phyloP scores from a whole-genome alignment of 225 moss, liverwort and hornwort genomes.

The Bryum argenteum region DNA sequence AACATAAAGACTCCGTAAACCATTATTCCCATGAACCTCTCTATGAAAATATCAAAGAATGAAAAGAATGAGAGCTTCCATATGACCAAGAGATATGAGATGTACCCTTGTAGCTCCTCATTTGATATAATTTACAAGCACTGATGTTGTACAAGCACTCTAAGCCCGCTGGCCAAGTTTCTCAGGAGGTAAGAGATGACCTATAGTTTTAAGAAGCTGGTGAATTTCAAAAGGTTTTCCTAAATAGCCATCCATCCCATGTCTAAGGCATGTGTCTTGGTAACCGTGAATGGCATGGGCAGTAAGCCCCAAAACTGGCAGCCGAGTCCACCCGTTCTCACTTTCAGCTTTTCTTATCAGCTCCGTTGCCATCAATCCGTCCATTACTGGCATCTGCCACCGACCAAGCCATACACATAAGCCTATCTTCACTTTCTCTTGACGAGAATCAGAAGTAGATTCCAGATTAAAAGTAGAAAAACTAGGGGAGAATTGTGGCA shows the following conservation, averaged over 20 bases:
- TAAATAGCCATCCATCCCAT: slow-evolving; percentile 53
- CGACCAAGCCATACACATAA: slow-evolving; percentile 8
- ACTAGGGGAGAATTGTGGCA: no score
- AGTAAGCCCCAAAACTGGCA: slow-evolving; percentile 64
- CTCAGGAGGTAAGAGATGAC: slow-evolving; percentile 38
- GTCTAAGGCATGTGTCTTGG: slow-evolving; percentile 54
- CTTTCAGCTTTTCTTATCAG: slow-evolving; percentile 53
- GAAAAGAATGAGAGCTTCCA: no score
- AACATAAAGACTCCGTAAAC: no score
- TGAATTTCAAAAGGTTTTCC: slow-evolving; percentile 77
- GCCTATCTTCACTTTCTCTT: background rate
- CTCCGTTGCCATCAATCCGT: slow-evolving; percentile 62
- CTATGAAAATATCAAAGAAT: no score
- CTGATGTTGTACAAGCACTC: no score
- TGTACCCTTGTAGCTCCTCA: no score
- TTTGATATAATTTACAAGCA: no score
- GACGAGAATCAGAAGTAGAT: background rate
- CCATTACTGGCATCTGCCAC: slow-evolving; percentile 74
- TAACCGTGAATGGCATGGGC: slow-evolving; percentile 78
- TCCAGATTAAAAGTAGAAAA: no score
- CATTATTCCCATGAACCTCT: no score
- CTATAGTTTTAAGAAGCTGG: slow-evolving; percentile 55
- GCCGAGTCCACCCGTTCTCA: slow-evolving; percentile 39
- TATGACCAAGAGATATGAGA: no score
- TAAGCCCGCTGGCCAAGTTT: slow-evolving; percentile 2